Evolutionary conservation across 495 filamentous ascomycete species (phyloP).

Genomic region (Alectoria sarmentosa): DNA sequence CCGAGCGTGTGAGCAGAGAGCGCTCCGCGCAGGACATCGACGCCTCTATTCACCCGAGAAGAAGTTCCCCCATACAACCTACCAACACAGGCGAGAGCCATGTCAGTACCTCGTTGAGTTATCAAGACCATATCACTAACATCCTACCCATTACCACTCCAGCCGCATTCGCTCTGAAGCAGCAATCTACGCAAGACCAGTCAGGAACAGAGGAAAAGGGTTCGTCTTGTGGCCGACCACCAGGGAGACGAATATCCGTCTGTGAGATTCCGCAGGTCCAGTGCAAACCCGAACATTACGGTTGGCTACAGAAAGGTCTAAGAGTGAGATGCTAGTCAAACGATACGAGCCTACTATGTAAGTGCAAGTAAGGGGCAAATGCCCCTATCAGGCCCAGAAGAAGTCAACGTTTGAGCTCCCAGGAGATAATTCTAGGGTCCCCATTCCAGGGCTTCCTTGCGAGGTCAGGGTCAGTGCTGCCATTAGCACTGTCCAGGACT

Average conservation of each 20-base stretch:
- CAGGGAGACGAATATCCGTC: not conserved
- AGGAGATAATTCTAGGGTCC: too few relatives aligned
- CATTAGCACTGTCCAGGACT: too few relatives aligned
- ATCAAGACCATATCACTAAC: too few relatives aligned
- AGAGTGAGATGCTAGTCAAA: not conserved
- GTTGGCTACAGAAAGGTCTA: not conserved
- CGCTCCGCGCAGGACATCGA: not conserved
- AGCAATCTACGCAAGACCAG: not conserved
- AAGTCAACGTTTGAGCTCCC: too few relatives aligned
- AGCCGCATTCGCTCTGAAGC: not conserved
- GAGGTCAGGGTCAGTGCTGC: too few relatives aligned
- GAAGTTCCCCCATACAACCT: not conserved
- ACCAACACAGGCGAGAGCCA: too few relatives aligned
- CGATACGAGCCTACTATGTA: too few relatives aligned
- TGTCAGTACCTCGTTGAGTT: too few relatives aligned
- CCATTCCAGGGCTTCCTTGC: too few relatives aligned
- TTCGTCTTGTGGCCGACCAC: not conserved
- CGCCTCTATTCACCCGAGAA: not conserved
- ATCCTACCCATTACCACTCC: not conserved
- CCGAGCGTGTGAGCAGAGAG: not conserved
- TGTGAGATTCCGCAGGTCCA: not conserved
- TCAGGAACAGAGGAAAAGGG: not conserved
- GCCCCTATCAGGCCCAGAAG: too few relatives aligned
- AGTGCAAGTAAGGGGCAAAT: too few relatives aligned
- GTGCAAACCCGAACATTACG: slow-evolving; percentile 3